These are phyloP conservation scores for Globisporangium cylindrosporum DNA, from an alignment of 352 stramenopile species.

Conservation along the genomic window DNA sequence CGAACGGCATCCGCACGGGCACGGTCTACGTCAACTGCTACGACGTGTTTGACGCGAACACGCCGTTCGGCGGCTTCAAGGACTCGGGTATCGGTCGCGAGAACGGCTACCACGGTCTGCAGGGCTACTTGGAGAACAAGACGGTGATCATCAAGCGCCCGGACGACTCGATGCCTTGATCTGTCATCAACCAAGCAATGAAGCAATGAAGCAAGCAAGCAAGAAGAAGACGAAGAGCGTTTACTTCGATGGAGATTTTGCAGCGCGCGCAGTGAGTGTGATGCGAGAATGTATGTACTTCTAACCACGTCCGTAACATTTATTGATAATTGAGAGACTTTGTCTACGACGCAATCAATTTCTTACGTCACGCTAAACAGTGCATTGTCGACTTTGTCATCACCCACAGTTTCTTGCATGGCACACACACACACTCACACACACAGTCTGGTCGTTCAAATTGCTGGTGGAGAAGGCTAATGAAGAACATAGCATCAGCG, in stretches of 20 bases:
- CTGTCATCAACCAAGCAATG: conserved; percentile 12
- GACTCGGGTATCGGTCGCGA: conserved; percentile 84
- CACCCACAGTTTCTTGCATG: conserved; percentile 23
- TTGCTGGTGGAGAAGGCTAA: conserved; percentile 19
- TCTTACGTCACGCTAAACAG: conserved; percentile 48
- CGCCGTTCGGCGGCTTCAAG: conserved; percentile 89
- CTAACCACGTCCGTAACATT: conserved; percentile 4
- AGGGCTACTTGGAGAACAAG: conserved; percentile 80
- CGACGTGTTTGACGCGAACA: conserved; percentile 81
- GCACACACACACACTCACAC: conserved; percentile 20
- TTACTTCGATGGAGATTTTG: background rate
- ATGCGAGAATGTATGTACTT: background rate
- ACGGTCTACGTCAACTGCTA: conserved; percentile 96
- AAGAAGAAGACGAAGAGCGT: background rate
- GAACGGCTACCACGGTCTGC: conserved; percentile 65
- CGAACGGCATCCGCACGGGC: conserved; percentile 83
- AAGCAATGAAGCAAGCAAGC: background rate
- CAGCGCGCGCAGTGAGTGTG: background rate
- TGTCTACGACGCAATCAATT: conserved; percentile 51
- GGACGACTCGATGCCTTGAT: conserved; percentile 37
- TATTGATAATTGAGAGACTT: conserved; percentile 27
- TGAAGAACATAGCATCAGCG: background rate
- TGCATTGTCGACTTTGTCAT: conserved; percentile 34
- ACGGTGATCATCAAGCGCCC: conserved; percentile 70
- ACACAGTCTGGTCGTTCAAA: conserved; percentile 16